A percentile compares a stretch with the other conserved stretches of the same genome.
Conservation (phyloP, 2,329 filamentous ascomycete species). For the Bipolaris bicolor region DNA sequence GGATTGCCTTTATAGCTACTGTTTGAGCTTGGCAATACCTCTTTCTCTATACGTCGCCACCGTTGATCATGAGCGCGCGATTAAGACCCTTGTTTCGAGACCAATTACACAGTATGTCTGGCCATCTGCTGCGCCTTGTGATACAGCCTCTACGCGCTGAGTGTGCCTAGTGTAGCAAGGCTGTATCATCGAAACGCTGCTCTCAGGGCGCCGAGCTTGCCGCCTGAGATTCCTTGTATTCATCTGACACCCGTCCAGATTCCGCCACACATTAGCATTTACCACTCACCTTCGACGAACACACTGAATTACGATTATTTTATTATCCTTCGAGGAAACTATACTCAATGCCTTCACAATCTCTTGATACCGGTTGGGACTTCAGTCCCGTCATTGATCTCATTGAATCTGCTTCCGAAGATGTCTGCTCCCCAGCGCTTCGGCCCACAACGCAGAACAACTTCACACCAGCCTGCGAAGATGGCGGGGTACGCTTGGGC, state of each 20-base stretch:
- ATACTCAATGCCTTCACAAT: constrained; percentile 42
- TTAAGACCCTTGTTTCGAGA: constrained; percentile 37
- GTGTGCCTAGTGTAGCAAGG: background rate
- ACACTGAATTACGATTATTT: background rate
- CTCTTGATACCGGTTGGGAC: constrained; percentile 52
- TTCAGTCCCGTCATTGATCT: constrained; percentile 55
- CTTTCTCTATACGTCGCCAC: constrained; percentile 14
- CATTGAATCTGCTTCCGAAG: constrained; percentile 39
- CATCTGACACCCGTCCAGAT: constrained; percentile 24
- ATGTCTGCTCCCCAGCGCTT: constrained; percentile 30
- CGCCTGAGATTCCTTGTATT: constrained; percentile 4
- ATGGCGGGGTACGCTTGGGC: constrained; percentile 46
- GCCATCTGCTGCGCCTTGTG: constrained; percentile 9
- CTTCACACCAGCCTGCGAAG: constrained; percentile 10
- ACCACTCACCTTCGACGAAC: constrained; percentile 8
- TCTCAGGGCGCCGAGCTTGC: background rate
- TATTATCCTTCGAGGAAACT: background rate
- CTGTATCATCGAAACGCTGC: background rate
- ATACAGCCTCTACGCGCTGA: background rate
- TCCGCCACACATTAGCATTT: constrained; percentile 23
- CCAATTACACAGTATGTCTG: constrained; percentile 36
- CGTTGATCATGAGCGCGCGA: constrained; percentile 41
- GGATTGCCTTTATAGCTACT: constrained; percentile 11
- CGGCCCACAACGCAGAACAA: constrained; percentile 12
- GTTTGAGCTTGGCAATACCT: constrained; percentile 18